Conservation (phyloP, 345 rosid genomes). For the Turnera subulata region DNA sequence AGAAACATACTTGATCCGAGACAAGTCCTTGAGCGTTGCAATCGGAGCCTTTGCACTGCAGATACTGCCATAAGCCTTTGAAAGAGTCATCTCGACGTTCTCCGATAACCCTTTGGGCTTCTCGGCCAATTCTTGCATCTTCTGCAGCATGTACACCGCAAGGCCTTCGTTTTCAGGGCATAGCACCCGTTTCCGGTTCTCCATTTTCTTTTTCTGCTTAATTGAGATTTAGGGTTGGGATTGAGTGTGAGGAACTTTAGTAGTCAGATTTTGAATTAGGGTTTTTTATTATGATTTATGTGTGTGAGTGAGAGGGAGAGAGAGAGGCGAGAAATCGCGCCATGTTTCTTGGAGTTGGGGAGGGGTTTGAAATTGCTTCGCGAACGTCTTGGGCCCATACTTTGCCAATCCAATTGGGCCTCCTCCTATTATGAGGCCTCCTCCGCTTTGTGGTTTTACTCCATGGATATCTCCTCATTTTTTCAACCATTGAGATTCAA, state of each 20-base stretch:
- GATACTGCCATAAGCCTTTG: slow-evolving; percentile 50
- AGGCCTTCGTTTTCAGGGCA: slow-evolving; percentile 63
- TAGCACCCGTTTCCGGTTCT: slow-evolving; percentile 37
- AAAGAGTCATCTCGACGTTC: slow-evolving; percentile 50
- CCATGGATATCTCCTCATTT: no score
- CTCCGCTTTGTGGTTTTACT: no score
- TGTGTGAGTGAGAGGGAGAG: background rate
- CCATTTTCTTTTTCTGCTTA: slow-evolving; percentile 34
- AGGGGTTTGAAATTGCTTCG: no score
- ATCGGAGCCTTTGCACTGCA: slow-evolving; percentile 53
- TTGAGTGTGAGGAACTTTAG: background rate
- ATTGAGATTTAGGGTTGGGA: slow-evolving; percentile 1
- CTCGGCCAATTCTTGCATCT: slow-evolving; percentile 60
- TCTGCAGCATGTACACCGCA: slow-evolving; percentile 51
- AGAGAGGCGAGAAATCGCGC: background rate
- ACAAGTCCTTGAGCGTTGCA: slow-evolving; percentile 65
- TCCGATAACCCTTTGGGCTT: slow-evolving; percentile 71
- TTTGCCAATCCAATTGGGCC: no score
- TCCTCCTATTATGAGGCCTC: no score
- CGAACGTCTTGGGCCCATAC: no score
- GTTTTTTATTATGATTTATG: background rate
- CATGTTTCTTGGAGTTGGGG: no score
- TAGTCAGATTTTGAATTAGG: background rate
- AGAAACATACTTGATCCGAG: slow-evolving; percentile 58
- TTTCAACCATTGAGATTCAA: no score